A percentile compares a stretch with the other conserved stretches of the same genome.
phyloP scores from a whole-genome alignment of 2,329 filamentous ascomycete genomes.

The Hypoxylon sp. region DNA sequence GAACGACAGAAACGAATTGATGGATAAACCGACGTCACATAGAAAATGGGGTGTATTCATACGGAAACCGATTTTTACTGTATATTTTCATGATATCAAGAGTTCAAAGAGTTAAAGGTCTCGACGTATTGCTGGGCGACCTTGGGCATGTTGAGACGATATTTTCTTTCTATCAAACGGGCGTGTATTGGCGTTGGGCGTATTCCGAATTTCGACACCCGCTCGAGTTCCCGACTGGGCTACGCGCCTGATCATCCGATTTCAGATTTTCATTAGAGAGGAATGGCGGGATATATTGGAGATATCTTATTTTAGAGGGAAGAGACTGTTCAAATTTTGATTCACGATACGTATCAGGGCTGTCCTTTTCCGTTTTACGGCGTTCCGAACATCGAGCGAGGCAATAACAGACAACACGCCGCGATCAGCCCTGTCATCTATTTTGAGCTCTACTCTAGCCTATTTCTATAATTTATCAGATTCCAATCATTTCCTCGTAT shows the following conservation, averaged over 20 bases:
- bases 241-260: too few relatives aligned
- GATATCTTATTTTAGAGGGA: too few relatives aligned
- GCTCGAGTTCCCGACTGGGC: background rate
- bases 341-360: too few relatives aligned
- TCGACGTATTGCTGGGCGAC: background rate
- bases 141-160: background rate
- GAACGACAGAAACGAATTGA: background rate
- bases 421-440: too few relatives aligned
- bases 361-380: too few relatives aligned
- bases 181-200: background rate
- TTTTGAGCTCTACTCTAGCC: too few relatives aligned
- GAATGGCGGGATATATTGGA: too few relatives aligned
- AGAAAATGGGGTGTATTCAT: background rate
- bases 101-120: background rate
- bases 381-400: too few relatives aligned
- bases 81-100: background rate
- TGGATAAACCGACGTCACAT: background rate
- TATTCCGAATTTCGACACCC: background rate
- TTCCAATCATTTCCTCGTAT: too few relatives aligned
- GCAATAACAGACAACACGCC: too few relatives aligned
- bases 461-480: too few relatives aligned
- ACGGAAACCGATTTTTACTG: background rate
- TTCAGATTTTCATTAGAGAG: background rate
- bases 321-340: too few relatives aligned
- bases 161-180: background rate